phyloP scores from a whole-genome alignment of 768 basidiomycete species.

The Panellus pusillus region DNA sequence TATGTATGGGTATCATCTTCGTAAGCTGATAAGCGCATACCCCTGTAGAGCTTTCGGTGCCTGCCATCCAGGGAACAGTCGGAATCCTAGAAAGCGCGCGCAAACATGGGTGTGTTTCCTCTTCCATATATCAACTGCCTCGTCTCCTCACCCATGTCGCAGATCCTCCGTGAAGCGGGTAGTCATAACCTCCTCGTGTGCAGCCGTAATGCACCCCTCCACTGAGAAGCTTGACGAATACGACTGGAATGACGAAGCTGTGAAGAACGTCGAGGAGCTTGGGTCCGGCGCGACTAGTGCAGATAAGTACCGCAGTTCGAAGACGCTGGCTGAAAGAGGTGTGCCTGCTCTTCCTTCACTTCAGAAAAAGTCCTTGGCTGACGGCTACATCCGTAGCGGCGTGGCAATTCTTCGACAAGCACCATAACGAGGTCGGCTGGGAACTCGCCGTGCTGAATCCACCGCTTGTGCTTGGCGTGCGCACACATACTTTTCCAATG shows the following conservation, averaged over 20 bases:
- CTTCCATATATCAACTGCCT: not conserved
- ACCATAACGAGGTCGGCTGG: conserved; percentile 45
- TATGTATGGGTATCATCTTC: not conserved
- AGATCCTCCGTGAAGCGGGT: conserved; percentile 56
- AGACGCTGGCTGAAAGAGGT: conserved; percentile 67
- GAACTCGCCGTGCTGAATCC: conserved; percentile 57
- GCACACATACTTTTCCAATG: not conserved
- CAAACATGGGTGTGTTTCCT: conserved; percentile 38
- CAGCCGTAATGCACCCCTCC: conserved; percentile 38
- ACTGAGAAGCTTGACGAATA: conserved; percentile 38
- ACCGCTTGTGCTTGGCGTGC: conserved; percentile 41
- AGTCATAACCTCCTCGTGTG: conserved; percentile 66
- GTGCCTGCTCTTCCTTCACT: not conserved
- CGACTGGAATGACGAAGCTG: conserved; percentile 61
- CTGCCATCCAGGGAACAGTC: conserved; percentile 43
- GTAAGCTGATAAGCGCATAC: not conserved
- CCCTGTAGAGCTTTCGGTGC: conserved; percentile 21
- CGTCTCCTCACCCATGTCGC: conserved; percentile 22
- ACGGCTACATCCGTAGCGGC: conserved; percentile 33
- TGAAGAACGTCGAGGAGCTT: conserved; percentile 46
- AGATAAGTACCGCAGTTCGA: conserved; percentile 58
- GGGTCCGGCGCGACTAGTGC: conserved; percentile 42
- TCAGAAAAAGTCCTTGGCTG: not conserved
- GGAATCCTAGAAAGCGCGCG: conserved; percentile 37
- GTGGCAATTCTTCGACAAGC: conserved; percentile 42